Conservation (phyloP, 345 rosid species). For the Rhodamnia rubescens region DNA sequence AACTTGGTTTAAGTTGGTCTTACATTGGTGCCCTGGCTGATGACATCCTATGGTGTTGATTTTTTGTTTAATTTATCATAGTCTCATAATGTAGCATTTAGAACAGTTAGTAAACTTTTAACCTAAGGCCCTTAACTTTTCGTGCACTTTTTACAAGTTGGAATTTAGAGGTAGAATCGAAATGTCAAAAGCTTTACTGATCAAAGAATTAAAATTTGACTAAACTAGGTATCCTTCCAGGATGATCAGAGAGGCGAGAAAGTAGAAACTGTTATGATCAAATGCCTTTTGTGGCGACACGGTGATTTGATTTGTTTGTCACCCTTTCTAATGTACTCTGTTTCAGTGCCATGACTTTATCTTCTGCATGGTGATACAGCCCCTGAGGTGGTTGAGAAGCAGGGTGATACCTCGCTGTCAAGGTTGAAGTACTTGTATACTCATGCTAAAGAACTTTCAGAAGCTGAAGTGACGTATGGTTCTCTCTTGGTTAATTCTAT, state of each 20-base stretch:
- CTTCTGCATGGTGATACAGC: slow-evolving; percentile 34
- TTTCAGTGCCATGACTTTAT: neutral
- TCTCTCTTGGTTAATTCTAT: neutral
- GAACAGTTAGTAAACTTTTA: neutral
- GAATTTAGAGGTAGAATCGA: neutral
- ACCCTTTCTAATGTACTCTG: neutral
- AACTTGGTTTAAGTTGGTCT: neutral
- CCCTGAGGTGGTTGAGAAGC: slow-evolving; percentile 91
- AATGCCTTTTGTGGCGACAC: neutral
- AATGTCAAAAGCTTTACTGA: neutral
- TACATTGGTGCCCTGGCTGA: neutral
- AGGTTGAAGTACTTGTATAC: slow-evolving; percentile 49
- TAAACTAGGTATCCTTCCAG: neutral
- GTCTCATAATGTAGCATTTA: neutral
- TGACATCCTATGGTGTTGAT: neutral
- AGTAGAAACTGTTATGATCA: neutral
- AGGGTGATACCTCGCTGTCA: slow-evolving; percentile 60
- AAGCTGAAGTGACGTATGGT: slow-evolving; percentile 65
- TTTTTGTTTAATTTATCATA: neutral
- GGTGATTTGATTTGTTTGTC: neutral
- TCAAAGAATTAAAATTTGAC: neutral
- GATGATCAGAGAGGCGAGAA: neutral
- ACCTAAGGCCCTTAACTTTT: neutral
- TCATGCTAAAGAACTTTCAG: slow-evolving; percentile 81
- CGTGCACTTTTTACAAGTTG: neutral